Evolutionary conservation across 495 filamentous ascomycete genomes (phyloP).

Genomic region (Trichoderma asperelloides): DNA sequence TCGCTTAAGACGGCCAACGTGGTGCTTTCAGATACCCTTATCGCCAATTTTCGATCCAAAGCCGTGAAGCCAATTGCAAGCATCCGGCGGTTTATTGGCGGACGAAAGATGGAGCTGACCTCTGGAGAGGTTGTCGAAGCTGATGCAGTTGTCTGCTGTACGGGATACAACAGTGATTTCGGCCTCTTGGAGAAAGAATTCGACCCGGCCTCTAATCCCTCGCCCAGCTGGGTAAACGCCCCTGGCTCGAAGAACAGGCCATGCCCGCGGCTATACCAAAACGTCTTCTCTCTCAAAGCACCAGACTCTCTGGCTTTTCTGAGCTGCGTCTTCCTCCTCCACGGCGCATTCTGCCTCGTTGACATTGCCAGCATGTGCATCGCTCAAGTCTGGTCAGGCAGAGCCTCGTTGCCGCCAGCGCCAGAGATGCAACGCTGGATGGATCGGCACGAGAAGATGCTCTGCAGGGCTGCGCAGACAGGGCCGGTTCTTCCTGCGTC

Average conservation of each 20-base stretch:
- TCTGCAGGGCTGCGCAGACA: conserved; percentile 5
- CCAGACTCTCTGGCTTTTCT: conserved; percentile 10
- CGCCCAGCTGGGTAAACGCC: not conserved
- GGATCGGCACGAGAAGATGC: conserved; percentile 11
- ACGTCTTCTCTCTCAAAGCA: conserved; percentile 9
- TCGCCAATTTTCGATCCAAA: conserved; percentile 14
- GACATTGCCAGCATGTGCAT: conserved; percentile 23
- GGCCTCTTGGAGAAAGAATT: conserved; percentile 9
- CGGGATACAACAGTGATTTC: conserved; percentile 19
- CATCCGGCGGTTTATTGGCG: conserved; percentile 16
- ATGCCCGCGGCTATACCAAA: conserved; percentile 10
- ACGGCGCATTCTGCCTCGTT: conserved; percentile 7
- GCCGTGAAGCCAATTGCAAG: conserved; percentile 15
- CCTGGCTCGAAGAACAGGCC: not conserved
- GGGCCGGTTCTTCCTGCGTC: not conserved
- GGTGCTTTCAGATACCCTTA: conserved; percentile 15
- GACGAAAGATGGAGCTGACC: conserved; percentile 13
- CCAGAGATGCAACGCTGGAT: conserved; percentile 22
- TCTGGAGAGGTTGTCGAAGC: conserved; percentile 16
- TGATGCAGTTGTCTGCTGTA: conserved; percentile 22
- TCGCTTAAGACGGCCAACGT: conserved; percentile 14
- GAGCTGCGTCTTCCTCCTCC: not conserved
- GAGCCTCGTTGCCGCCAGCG: conserved; percentile 14
- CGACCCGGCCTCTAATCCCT: conserved; percentile 3
- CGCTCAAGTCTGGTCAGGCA: conserved; percentile 20